These are phyloP conservation scores for Termitomyces sp. DNA, from an alignment of 768 basidiomycete species.

Conservation along the genomic window DNA sequence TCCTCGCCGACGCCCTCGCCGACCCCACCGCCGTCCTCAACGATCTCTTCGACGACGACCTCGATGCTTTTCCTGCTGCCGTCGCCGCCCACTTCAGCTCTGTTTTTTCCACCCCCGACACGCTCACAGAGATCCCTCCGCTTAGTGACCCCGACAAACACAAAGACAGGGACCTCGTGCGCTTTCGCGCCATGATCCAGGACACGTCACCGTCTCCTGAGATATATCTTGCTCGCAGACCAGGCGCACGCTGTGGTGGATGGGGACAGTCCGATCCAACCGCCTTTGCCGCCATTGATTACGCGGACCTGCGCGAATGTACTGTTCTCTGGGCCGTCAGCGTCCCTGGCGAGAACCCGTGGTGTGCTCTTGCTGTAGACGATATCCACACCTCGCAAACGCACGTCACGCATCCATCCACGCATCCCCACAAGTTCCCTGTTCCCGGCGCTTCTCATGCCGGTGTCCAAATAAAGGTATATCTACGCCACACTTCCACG, in stretches of 20 bases:
- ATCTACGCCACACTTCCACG: conserved; percentile 1
- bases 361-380: conserved; percentile 34
- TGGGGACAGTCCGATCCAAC: conserved; percentile 55
- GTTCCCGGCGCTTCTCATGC: conserved; percentile 45
- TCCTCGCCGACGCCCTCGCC: conserved; percentile 41
- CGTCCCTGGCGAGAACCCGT: conserved; percentile 62
- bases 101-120: conserved; percentile 34
- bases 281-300: conserved; percentile 26
- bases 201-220: conserved; percentile 73
- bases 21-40: conserved; percentile 44
- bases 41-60: conserved; percentile 35
- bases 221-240: conserved; percentile 54
- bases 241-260: conserved; percentile 50
- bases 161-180: conserved; percentile 51
- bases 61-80: conserved; percentile 31
- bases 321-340: conserved; percentile 67
- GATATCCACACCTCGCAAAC: background rate
- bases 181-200: conserved; percentile 76
- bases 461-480: conserved; percentile 71
- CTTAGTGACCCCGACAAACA: conserved; percentile 47
- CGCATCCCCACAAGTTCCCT: conserved; percentile 60
- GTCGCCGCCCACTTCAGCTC: conserved; percentile 43
- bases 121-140: conserved; percentile 49
- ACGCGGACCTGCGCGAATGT: conserved; percentile 54
- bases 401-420: conserved; percentile 5